Evolutionary conservation across 2,329 filamentous ascomycete genomes (phyloP).

Genomic region (Xylaria sp.): DNA sequence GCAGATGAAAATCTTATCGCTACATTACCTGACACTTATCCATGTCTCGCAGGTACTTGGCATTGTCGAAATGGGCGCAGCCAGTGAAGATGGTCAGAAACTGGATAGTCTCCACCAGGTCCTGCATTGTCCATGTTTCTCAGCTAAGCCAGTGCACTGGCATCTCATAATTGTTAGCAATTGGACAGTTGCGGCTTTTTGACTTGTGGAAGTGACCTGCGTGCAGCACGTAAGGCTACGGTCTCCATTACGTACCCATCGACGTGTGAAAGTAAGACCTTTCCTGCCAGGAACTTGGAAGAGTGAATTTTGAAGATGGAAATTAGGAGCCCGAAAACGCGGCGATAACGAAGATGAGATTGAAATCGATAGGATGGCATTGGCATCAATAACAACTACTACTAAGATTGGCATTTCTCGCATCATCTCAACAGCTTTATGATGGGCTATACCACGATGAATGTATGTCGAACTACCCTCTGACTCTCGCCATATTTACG

Average conservation of each 20-base stretch:
- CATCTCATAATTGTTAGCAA: no score
- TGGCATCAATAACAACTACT: no score
- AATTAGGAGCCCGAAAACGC: background rate
- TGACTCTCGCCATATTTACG: no score
- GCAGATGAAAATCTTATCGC: background rate
- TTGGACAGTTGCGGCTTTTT: background rate
- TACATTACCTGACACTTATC: background rate
- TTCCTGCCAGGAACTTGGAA: background rate
- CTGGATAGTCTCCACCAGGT: background rate
- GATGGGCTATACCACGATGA: no score
- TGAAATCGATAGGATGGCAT: no score
- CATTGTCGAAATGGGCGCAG: background rate
- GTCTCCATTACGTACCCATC: no score
- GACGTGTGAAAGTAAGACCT: no score
- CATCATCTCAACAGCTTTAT: no score
- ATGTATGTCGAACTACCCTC: no score
- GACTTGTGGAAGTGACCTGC: background rate
- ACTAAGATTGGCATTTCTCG: no score
- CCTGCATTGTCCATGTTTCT: background rate
- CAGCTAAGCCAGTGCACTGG: no score
- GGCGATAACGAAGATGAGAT: background rate
- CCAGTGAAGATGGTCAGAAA: background rate
- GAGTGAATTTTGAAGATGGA: background rate
- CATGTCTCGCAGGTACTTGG: background rate
- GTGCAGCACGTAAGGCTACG: no score